Evolutionary conservation across 1,139 yeast species (phyloP), one percentile per base, ranked within the genome.

Genomic region (Candida pseudoviswanathii): DNA sequence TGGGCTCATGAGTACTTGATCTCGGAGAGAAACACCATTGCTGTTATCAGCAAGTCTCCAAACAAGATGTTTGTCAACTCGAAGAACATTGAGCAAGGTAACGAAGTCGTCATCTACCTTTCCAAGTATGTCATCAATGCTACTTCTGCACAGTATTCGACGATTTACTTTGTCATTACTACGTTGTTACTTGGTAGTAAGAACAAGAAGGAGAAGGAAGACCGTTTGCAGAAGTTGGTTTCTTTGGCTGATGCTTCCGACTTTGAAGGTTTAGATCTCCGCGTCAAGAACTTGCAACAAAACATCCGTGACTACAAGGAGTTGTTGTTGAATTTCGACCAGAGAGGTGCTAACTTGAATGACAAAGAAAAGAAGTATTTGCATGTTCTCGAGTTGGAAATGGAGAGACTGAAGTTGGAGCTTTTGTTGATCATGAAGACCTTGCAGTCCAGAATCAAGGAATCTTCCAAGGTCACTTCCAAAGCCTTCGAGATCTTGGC

Each of bases 71-170:
- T 82, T 50, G 52, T 58, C 11, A 59, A 58, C 26, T 46, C 55
- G 9, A 52, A 49, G 3, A 47, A 54, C 3, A 51, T 57, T 3
- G 49, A 57, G 3, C 68, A 64, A 45, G 63, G 63, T 22, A 69
- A 67, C 51, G 74, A 70, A 44, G 58, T 73, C 25, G 61, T 60
- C 25, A 81, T 88, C 4, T 88, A 86, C 55, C 71, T 90, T 48
- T 89, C 96, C 4, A 80, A 83, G 54, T 77, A 89, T 46, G 85
- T 84, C 8, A 73, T 91, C 1, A 78, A 80, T 33, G 84, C 94
- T 46, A 90, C 88, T 51, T 86, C 96, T 0, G 66, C 66, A 30
- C 96, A 91, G 58, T 92, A 89, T 63, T 75, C 80, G 43, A 78
- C 89, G 0, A 66, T 89, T 30, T 87, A 80, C 62, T 79, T 82